Conservation (phyloP, 257 asterid species). For the Fraxinus cuspidata region DNA sequence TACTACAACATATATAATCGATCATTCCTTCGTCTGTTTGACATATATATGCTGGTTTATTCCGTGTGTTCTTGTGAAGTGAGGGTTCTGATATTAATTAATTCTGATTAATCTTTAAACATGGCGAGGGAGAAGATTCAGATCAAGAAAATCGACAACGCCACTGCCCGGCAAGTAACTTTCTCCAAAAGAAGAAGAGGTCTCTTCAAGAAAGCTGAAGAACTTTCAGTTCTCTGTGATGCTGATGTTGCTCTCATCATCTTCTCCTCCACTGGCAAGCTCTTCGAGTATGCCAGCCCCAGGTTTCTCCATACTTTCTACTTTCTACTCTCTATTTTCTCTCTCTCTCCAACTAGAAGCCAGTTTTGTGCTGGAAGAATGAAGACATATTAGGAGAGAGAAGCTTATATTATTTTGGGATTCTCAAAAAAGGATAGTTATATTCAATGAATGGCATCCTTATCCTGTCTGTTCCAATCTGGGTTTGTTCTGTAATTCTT, state of each 20-base stretch:
- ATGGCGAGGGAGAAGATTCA: slow-evolving; percentile 83
- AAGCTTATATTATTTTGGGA: neutral
- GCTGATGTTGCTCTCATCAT: slow-evolving; percentile 74
- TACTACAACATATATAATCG: neutral
- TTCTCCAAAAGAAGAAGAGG: slow-evolving; percentile 85
- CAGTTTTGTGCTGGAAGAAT: neutral
- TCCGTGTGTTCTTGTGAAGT: slow-evolving; percentile 24
- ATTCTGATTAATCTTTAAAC: neutral
- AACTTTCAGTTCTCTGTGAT: slow-evolving; percentile 77
- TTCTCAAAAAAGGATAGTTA: neutral
- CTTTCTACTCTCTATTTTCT: slow-evolving; percentile 1
- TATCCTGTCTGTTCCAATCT: slow-evolving; percentile 9
- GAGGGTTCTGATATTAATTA: slow-evolving; percentile 2
- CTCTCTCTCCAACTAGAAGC: neutral
- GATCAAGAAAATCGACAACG: slow-evolving; percentile 80
- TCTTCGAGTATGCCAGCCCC: slow-evolving; percentile 68
- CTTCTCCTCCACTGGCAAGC: slow-evolving; percentile 74
- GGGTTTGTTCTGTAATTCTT: neutral
- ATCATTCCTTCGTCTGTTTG: slow-evolving; percentile 35
- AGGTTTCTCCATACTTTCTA: slow-evolving; percentile 38
- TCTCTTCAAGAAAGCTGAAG: slow-evolving; percentile 84
- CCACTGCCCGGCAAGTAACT: slow-evolving; percentile 74
- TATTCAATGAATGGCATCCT: slow-evolving; percentile 15
- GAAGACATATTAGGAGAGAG: too few relatives aligned
- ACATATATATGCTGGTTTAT: slow-evolving; percentile 35